phyloP scores from a whole-genome alignment of 805 yeast genomes.

The Candida suzukii region DNA sequence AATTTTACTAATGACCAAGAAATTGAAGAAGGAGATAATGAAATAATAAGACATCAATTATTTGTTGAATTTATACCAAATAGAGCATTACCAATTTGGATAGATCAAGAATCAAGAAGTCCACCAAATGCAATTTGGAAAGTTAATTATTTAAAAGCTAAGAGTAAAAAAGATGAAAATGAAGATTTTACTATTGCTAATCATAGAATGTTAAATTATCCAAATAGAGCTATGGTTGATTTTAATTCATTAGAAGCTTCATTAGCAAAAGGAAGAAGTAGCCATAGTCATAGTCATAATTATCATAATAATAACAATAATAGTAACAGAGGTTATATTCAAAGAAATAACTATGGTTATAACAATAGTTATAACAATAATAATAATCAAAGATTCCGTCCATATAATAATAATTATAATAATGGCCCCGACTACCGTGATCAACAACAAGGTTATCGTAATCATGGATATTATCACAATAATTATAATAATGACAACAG shows the following conservation, averaged over 20 bases:
- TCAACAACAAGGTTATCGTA: too few species aligned
- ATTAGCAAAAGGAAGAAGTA: too few species aligned
- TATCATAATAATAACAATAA: too few species aligned
- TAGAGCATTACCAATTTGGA: slow-evolving; percentile 37
- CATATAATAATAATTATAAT: too few species aligned
- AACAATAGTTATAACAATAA: too few species aligned
- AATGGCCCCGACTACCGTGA: too few species aligned
- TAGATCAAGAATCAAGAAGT: slow-evolving; percentile 37
- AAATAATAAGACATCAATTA: slow-evolving; percentile 20
- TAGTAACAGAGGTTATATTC: too few species aligned
- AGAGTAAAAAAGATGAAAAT: slow-evolving; percentile 7
- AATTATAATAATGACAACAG: too few species aligned
- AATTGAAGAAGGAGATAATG: slow-evolving; percentile 1
- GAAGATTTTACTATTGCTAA: slow-evolving; percentile 21
- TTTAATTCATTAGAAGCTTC: background rate
- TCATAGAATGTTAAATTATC: slow-evolving; percentile 26
- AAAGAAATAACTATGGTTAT: too few species aligned
- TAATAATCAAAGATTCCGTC: too few species aligned
- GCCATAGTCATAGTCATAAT: too few species aligned
- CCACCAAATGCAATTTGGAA: slow-evolving; percentile 41
- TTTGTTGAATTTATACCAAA: slow-evolving; percentile 39
- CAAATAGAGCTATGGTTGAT: slow-evolving; percentile 16
- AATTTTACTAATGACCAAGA: background rate
- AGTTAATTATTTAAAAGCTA: slow-evolving; percentile 22
- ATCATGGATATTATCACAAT: too few species aligned